Percentiles rank a stretch among this genome's conserved stretches.
These are phyloP conservation scores for Hyaloscypha finlandica DNA, from an alignment of 495 filamentous ascomycete genomes.

Conservation along the genomic window DNA sequence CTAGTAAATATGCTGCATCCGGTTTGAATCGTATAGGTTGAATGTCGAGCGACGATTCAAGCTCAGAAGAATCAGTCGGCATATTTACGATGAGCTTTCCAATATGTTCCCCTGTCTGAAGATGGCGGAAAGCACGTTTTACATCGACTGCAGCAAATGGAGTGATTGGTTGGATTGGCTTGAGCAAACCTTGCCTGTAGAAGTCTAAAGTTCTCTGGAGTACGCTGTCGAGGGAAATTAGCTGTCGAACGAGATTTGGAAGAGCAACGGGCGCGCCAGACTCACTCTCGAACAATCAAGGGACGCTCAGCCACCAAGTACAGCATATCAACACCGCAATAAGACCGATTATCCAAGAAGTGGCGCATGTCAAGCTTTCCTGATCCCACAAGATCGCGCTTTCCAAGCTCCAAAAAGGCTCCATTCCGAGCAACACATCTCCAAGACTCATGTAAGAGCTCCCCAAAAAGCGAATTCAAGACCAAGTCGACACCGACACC, in stretches of 20 bases:
- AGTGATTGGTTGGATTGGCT: neutral
- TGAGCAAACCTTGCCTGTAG: slow-evolving; percentile 5
- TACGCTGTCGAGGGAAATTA: neutral
- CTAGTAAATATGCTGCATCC: slow-evolving; percentile 55
- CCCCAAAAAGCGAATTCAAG: slow-evolving; percentile 51
- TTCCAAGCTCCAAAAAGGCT: slow-evolving; percentile 50
- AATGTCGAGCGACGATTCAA: neutral
- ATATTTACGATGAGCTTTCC: slow-evolving; percentile 29
- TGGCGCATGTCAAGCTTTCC: slow-evolving; percentile 35
- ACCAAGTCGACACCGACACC: slow-evolving; percentile 57
- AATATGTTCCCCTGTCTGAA: slow-evolving; percentile 44
- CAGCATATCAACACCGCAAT: slow-evolving; percentile 8
- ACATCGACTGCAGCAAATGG: slow-evolving; percentile 1
- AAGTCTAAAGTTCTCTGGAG: neutral
- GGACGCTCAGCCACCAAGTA: neutral
- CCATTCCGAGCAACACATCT: slow-evolving; percentile 51
- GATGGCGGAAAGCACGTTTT: slow-evolving; percentile 39
- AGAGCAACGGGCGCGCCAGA: neutral
- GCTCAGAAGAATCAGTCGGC: neutral
- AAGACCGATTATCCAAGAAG: slow-evolving; percentile 16
- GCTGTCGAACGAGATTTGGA: neutral
- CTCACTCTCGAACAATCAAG: neutral
- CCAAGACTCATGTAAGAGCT: slow-evolving; percentile 47
- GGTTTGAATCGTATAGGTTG: neutral
- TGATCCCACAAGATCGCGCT: slow-evolving; percentile 35